Percentiles rank a stretch among this genome's conserved stretches.
Evolutionary conservation across 176 grass and related monocot genomes (phyloP).

Genomic region (Juncus effusus): DNA sequence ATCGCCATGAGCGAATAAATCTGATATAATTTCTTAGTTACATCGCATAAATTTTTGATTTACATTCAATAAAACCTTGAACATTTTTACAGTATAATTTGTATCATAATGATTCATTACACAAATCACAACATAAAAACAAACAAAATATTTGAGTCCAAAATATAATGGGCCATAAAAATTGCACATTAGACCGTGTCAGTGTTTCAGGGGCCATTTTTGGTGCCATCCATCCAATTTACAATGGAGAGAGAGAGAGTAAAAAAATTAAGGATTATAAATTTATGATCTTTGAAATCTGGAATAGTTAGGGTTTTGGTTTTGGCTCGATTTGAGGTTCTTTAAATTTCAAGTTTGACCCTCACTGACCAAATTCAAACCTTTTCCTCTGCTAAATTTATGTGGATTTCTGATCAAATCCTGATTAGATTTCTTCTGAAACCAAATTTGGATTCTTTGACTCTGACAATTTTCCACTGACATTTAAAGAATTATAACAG

Average conservation of each 20-base stretch:
- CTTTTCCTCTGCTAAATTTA: slow-evolving; percentile 22
- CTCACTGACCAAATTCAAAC: slow-evolving; percentile 16
- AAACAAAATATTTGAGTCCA: slow-evolving; percentile 15
- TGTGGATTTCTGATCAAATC: slow-evolving; percentile 22
- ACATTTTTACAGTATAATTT: too few relatives aligned
- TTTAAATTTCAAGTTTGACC: slow-evolving; percentile 29
- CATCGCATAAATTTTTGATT: too few relatives aligned
- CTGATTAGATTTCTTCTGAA: slow-evolving; percentile 11
- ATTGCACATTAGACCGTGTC: slow-evolving; percentile 8
- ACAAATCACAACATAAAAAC: not conserved
- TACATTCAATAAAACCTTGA: too few relatives aligned
- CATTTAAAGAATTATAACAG: too few relatives aligned
- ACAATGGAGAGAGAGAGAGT: not conserved
- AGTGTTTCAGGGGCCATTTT: slow-evolving; percentile 18
- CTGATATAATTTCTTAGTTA: too few relatives aligned
- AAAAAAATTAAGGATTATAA: not conserved
- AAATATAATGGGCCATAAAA: slow-evolving; percentile 13
- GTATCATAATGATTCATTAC: slow-evolving; percentile 6
- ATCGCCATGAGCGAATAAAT: too few relatives aligned
- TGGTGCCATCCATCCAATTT: slow-evolving; percentile 11
- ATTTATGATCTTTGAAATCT: slow-evolving; percentile 24
- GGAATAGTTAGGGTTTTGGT: not conserved
- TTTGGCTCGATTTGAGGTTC: not conserved
- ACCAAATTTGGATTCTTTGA: not conserved
- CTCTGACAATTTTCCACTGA: too few relatives aligned